Conservation (phyloP, 495 filamentous ascomycete species). For the Neurospora hispaniola region DNA sequence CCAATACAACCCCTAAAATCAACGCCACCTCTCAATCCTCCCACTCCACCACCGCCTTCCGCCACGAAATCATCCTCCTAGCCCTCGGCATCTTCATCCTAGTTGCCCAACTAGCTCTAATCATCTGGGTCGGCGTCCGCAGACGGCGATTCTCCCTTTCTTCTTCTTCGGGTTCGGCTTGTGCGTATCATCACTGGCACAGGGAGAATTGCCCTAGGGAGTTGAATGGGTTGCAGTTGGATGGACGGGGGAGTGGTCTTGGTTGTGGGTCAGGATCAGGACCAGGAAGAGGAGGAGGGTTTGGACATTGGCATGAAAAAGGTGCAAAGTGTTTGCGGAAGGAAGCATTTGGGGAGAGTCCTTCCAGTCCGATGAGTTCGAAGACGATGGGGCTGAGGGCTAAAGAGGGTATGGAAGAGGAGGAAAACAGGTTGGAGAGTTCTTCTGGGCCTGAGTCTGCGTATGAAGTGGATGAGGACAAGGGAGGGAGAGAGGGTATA, state of each 20-base stretch:
- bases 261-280: neutral
- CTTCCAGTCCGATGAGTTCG: neutral
- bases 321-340: slow-evolving; percentile 5
- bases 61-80: slow-evolving; percentile 11
- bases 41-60: neutral
- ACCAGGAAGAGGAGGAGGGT: neutral
- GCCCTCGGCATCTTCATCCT: slow-evolving; percentile 8
- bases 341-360: slow-evolving; percentile 4
- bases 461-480: neutral
- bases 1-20: neutral
- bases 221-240: neutral
- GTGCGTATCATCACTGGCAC: neutral
- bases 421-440: neutral
- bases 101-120: slow-evolving; percentile 1
- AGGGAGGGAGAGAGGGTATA: neutral
- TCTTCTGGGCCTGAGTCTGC: neutral
- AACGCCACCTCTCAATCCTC: neutral
- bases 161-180: neutral
- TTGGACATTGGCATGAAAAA: neutral
- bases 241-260: neutral
- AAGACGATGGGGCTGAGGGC: neutral
- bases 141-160: neutral
- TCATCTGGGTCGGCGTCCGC: slow-evolving; percentile 5
- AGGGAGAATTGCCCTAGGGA: neutral
- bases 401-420: neutral